These are phyloP conservation scores for Sporothrix pallida DNA, from an alignment of 2,329 filamentous ascomycete species.

Conservation along the genomic window DNA sequence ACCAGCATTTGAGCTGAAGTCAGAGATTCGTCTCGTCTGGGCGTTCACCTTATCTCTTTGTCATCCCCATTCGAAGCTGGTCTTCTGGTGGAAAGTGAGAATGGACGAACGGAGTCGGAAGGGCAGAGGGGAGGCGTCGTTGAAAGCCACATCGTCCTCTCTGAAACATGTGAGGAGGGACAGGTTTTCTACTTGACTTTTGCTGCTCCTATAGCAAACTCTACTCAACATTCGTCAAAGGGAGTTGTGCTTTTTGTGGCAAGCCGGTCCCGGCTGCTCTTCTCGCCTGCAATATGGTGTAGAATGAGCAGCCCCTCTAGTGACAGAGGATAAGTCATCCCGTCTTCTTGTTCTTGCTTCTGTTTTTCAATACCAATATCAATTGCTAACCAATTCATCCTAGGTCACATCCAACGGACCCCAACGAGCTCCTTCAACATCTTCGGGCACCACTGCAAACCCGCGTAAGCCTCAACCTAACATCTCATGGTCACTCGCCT, in stretches of 20 bases:
- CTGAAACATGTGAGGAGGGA: constrained; percentile 16
- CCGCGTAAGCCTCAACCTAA: too few relatives aligned
- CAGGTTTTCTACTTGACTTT: not conserved
- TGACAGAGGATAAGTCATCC: constrained; percentile 57
- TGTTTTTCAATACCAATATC: not conserved
- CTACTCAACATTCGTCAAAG: constrained; percentile 40
- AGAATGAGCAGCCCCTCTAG: constrained; percentile 54
- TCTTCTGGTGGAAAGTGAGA: not conserved
- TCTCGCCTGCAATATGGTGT: constrained; percentile 56
- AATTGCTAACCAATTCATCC: not conserved
- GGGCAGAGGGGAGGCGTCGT: not conserved
- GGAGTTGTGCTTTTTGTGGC: constrained; percentile 47
- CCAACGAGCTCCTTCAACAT: not conserved
- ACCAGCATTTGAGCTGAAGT: constrained; percentile 90
- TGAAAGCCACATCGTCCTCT: constrained; percentile 21
- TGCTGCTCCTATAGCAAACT: not conserved
- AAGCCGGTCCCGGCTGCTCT: constrained; percentile 56
- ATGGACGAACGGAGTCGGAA: not conserved
- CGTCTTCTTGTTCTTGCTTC: not conserved
- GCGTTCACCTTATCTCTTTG: constrained; percentile 37
- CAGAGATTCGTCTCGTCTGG: constrained; percentile 92
- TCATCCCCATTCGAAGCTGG: not conserved
- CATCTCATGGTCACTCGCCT: too few relatives aligned
- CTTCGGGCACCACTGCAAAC: too few relatives aligned
- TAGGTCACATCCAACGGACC: not conserved